These are phyloP conservation scores for Raphanus sativus DNA, from an alignment of 345 rosid species.

Conservation along the genomic window DNA sequence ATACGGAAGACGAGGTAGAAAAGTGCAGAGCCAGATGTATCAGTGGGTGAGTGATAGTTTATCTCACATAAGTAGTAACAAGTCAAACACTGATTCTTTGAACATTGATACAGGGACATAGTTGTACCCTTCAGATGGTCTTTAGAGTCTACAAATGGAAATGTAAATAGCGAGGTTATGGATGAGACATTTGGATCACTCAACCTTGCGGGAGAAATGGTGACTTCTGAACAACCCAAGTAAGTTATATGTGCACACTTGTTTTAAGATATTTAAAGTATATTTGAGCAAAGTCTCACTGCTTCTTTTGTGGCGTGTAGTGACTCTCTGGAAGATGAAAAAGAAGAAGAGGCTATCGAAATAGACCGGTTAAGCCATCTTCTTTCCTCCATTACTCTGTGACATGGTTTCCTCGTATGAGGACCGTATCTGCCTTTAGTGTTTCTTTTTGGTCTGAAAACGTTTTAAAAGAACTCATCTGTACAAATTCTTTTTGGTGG, in stretches of 20 bases:
- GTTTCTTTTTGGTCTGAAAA: not conserved
- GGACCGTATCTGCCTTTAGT: not conserved
- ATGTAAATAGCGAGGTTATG: not conserved
- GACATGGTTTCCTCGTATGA: not conserved
- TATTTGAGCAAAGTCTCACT: not conserved
- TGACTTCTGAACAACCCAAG: slow-evolving; percentile 13
- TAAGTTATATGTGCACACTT: not conserved
- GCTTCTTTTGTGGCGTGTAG: slow-evolving; percentile 7
- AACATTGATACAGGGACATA: slow-evolving; percentile 2
- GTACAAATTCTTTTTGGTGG: slow-evolving; percentile 1
- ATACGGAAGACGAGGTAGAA: slow-evolving; percentile 3
- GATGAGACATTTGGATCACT: slow-evolving; percentile 14
- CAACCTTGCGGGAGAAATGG: slow-evolving; percentile 3
- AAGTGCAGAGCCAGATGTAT: slow-evolving; percentile 21
- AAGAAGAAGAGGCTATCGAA: slow-evolving; percentile 18
- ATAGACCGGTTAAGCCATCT: slow-evolving; percentile 17
- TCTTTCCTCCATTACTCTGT: slow-evolving; percentile 11
- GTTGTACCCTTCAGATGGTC: slow-evolving; percentile 27
- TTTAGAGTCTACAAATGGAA: not conserved
- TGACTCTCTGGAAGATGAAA: slow-evolving; percentile 12
- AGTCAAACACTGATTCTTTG: not conserved
- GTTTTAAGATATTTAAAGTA: not conserved
- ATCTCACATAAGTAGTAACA: not conserved
- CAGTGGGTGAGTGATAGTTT: slow-evolving; percentile 25
- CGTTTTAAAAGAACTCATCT: not conserved